Evolutionary conservation across 345 rosid genomes (phyloP).

Genomic region (Euclidium syriacum): DNA sequence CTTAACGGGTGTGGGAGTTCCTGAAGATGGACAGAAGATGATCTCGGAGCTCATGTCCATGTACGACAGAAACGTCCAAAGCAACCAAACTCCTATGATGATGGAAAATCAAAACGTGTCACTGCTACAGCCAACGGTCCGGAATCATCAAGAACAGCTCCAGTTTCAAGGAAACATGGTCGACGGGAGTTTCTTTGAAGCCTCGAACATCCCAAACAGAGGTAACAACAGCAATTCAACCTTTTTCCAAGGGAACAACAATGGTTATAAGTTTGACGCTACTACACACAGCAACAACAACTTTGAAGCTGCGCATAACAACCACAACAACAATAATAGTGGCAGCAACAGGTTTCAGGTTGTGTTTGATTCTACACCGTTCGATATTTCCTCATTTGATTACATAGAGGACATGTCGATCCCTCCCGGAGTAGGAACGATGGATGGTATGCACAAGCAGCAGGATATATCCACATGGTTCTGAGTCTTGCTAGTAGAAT

Average conservation of each 20-base stretch:
- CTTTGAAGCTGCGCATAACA: slow-evolving; percentile 40
- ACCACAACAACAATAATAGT: slow-evolving; percentile 16
- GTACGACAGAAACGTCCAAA: slow-evolving; percentile 60
- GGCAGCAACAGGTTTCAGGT: slow-evolving; percentile 39
- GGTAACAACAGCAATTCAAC: slow-evolving; percentile 37
- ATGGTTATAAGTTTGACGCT: slow-evolving; percentile 14
- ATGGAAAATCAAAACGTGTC: slow-evolving; percentile 38
- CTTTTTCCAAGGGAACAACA: slow-evolving; percentile 43
- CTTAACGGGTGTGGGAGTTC: slow-evolving; percentile 68
- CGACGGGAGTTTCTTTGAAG: slow-evolving; percentile 55
- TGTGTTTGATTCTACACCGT: slow-evolving; percentile 59
- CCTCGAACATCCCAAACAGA: slow-evolving; percentile 42
- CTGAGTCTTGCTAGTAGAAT: slow-evolving; percentile 31
- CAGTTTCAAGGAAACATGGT: slow-evolving; percentile 41
- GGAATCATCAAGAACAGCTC: slow-evolving; percentile 54
- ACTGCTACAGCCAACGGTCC: slow-evolving; percentile 39
- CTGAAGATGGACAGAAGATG: slow-evolving; percentile 92
- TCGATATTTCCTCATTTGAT: slow-evolving; percentile 55
- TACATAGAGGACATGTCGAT: slow-evolving; percentile 66
- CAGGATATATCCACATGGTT: slow-evolving; percentile 77
- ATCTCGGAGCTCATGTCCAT: slow-evolving; percentile 80
- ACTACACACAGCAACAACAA: slow-evolving; percentile 3
- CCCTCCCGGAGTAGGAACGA: slow-evolving; percentile 29
- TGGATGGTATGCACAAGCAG: slow-evolving; percentile 60
- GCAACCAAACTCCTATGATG: slow-evolving; percentile 38